Evolutionary conservation across 78 protist species (phyloP).

Genomic region (Dictyostelium citrinum): DNA sequence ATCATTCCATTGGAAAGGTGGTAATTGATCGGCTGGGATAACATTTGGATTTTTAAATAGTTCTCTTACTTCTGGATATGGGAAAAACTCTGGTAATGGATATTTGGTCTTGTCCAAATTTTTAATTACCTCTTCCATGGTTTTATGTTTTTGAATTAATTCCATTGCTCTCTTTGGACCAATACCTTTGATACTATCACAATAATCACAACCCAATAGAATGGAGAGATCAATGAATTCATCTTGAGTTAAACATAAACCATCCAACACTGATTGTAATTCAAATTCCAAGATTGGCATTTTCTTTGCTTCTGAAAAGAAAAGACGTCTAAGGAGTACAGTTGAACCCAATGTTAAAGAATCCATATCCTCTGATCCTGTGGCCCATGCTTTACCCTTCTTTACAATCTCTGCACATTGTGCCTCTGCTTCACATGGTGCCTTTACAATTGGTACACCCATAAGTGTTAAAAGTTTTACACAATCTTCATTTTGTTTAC

Average conservation of each 20-base stretch:
- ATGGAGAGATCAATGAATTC: slow-evolving; percentile 98
- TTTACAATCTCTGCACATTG: slow-evolving; percentile 95
- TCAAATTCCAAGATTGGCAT: slow-evolving; percentile 89
- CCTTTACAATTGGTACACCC: slow-evolving; percentile 98
- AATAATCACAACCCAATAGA: slow-evolving; percentile 96
- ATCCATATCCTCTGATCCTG: slow-evolving; percentile 99
- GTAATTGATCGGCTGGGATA: neutral
- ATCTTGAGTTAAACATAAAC: slow-evolving; percentile 86
- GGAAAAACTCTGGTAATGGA: slow-evolving; percentile 85
- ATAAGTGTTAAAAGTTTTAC: slow-evolving; percentile 91
- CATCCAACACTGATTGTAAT: slow-evolving; percentile 80
- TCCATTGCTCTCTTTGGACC: slow-evolving; percentile 90
- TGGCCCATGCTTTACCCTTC: slow-evolving; percentile 88
- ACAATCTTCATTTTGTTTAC: slow-evolving; percentile 95
- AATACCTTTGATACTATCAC: slow-evolving; percentile 89
- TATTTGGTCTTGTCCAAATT: slow-evolving; percentile 80
- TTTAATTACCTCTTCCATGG: slow-evolving; percentile 84
- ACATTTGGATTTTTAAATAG: slow-evolving; percentile 91
- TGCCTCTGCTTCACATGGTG: slow-evolving; percentile 99
- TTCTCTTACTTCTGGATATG: slow-evolving; percentile 82
- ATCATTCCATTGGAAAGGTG: slow-evolving; percentile 81
- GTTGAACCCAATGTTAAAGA: slow-evolving; percentile 95
- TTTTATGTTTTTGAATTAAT: slow-evolving; percentile 76
- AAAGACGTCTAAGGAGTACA: slow-evolving; percentile 85
- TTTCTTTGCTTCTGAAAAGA: slow-evolving; percentile 90